Evolutionary conservation across 495 filamentous ascomycete species (phyloP), one percentile per base, ranked within the genome.

Genomic region (Patellaria atrata): DNA sequence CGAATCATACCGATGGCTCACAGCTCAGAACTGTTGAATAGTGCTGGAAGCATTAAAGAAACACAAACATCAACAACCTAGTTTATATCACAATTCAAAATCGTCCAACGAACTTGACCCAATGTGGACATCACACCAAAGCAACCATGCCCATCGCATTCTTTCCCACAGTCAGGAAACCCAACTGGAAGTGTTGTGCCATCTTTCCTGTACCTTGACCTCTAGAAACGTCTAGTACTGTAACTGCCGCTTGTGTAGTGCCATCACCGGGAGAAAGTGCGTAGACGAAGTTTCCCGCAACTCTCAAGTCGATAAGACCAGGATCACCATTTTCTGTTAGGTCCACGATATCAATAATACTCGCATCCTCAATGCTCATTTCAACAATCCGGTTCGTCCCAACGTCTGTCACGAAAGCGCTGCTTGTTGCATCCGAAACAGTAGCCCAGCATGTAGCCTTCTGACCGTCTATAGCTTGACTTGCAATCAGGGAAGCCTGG

Each of bases 381-480:
- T 75, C 73, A 1, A 73, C 56, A 9, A 77, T 35, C 16, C 60
- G 57, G 48, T 71, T 64, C 14, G 52, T 37, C 0, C 22, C 60
- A 0, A 61, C 66, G 41, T 76, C 73, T 0, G 63, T 67, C 7
- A 74, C 63, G 42, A 68, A 75, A 1, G 61, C 67, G 12, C 56
- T 66, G 11, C 49, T 41, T 4, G 61, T 67, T 13, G 45, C 34
- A 0, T 48, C 20, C 0, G 60, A 58, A 22, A 67, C 41, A 0
- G 64, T 51, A 3, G 54, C 60, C 71, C 70, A 74, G 51, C 71
- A 75, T 0, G 69, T 73, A 1, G 70, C 70, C 15, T 33, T 48
- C 49, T 75, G 70, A 29, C 49, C 64, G 0, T 39, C 33, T 28
- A 77, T 55, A n/a, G 41, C 38, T 16, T 60, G 49, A 0, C 47